Evolutionary conservation across 169 alveolate genomes (phyloP).

Genomic region (Amoebophrya sp.): DNA sequence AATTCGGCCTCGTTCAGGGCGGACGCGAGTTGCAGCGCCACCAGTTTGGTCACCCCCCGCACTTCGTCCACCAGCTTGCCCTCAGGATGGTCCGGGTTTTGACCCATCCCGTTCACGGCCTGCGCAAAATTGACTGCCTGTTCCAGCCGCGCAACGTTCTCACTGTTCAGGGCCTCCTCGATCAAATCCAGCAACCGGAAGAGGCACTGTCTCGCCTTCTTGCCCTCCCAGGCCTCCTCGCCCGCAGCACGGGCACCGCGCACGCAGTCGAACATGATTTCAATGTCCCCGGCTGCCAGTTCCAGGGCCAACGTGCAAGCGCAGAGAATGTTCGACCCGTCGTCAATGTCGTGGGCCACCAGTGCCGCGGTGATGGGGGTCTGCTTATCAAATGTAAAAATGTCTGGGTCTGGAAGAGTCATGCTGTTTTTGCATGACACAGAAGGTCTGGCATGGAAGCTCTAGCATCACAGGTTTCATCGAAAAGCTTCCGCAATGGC

Average conservation of each 20-base stretch:
- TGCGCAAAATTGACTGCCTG: not conserved
- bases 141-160: not conserved
- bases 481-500: too few species aligned
- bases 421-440: too few species aligned
- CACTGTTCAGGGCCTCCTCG: not conserved
- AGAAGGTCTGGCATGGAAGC: too few species aligned
- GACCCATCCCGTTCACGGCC: too few species aligned
- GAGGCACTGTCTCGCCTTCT: not conserved
- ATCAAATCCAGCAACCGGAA: not conserved
- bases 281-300: not conserved
- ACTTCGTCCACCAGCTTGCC: not conserved
- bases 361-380: not conserved
- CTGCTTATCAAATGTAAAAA: too few species aligned
- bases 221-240: too few species aligned
- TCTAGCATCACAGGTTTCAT: too few species aligned
- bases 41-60: not conserved
- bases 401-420: too few species aligned
- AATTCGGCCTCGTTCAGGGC: too few species aligned
- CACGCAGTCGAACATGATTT: not conserved
- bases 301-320: not conserved
- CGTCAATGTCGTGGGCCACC: too few species aligned
- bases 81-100: not conserved
- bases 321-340: too few species aligned
- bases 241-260: not conserved
- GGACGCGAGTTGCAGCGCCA: not conserved